Percentiles rank a stretch among this genome's conserved stretches.
Evolutionary conservation across 1,284 basidiomycete genomes (phyloP).

Genomic region (Microstroma glucosiphilum): DNA sequence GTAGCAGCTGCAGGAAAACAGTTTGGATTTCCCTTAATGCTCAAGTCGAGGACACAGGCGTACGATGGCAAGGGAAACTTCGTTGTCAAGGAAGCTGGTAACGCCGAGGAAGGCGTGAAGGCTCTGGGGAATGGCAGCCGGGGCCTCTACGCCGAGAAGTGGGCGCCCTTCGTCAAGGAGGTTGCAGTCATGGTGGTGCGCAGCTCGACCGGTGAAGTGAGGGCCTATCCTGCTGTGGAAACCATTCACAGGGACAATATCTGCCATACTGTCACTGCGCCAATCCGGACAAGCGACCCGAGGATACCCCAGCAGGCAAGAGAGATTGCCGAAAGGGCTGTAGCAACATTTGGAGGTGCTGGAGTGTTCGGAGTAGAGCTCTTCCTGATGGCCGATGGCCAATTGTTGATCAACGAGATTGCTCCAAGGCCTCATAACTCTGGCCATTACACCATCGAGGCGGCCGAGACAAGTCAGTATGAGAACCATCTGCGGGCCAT

Average conservation of each 20-base stretch:
- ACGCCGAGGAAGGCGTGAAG: slow-evolving; percentile 62
- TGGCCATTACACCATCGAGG: slow-evolving; percentile 99
- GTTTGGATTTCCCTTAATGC: slow-evolving; percentile 85
- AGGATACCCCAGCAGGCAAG: slow-evolving; percentile 63
- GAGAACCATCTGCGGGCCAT: slow-evolving; percentile 98
- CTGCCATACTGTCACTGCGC: slow-evolving; percentile 86
- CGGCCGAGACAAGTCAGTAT: slow-evolving; percentile 91
- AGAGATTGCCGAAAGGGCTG: slow-evolving; percentile 72
- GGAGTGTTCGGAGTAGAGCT: slow-evolving; percentile 98
- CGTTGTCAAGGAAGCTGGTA: slow-evolving; percentile 60
- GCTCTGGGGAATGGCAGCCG: slow-evolving; percentile 49
- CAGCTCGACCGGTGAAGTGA: slow-evolving; percentile 61
- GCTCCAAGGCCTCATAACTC: slow-evolving; percentile 99
- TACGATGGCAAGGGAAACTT: slow-evolving; percentile 96
- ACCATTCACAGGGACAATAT: slow-evolving; percentile 92
- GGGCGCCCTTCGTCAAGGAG: slow-evolving; percentile 82
- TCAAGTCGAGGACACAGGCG: slow-evolving; percentile 87
- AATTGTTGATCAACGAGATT: slow-evolving; percentile 88
- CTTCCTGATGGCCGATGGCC: slow-evolving; percentile 85
- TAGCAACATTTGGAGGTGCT: slow-evolving; percentile 73
- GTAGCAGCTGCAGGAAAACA: slow-evolving; percentile 34
- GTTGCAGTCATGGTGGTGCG: slow-evolving; percentile 97
- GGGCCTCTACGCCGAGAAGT: slow-evolving; percentile 82
- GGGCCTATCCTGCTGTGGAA: slow-evolving; percentile 86
- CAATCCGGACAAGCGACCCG: slow-evolving; percentile 54